Evolutionary conservation across 2,329 filamentous ascomycete species (phyloP).

Genomic region (Ophiostoma populinum): DNA sequence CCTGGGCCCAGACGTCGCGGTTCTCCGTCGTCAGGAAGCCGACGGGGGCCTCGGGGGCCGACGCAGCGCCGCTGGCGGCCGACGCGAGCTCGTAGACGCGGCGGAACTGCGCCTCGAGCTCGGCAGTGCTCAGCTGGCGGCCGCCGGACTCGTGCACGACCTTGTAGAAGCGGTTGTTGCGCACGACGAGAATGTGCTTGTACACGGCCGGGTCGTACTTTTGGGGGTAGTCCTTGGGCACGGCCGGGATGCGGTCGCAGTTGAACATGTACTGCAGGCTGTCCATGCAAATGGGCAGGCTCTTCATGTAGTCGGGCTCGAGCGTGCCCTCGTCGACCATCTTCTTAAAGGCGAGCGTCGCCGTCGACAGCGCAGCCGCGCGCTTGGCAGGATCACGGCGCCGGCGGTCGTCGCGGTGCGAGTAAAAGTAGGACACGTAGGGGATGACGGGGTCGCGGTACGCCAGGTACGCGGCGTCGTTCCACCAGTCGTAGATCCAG

Average conservation of each 20-base stretch:
- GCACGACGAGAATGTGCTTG: constrained; percentile 75
- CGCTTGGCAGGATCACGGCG: constrained; percentile 81
- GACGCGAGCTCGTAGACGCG: constrained; percentile 60
- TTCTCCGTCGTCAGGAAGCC: constrained; percentile 82
- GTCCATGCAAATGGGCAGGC: constrained; percentile 93
- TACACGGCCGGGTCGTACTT: constrained; percentile 57
- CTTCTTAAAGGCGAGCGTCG: constrained; percentile 83
- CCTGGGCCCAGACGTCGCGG: constrained; percentile 82
- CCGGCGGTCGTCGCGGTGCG: constrained; percentile 80
- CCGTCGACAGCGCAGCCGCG: constrained; percentile 75
- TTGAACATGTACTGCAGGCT: constrained; percentile 99
- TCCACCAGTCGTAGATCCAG: constrained; percentile 98
- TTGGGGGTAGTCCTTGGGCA: constrained; percentile 63
- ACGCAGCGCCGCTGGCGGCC: constrained; percentile 22
- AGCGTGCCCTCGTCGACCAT: constrained; percentile 67
- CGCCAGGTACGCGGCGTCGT: constrained; percentile 75
- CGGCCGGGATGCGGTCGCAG: constrained; percentile 65
- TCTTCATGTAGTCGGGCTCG: constrained; percentile 98
- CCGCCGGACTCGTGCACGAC: constrained; percentile 66
- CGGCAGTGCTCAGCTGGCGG: constrained; percentile 69
- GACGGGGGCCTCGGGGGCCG: constrained; percentile 45
- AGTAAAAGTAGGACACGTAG: constrained; percentile 99
- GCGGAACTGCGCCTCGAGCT: constrained; percentile 80
- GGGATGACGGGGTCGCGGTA: constrained; percentile 94
- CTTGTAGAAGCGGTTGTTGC: constrained; percentile 98